Percentiles rank a stretch among this genome's conserved stretches.
These are phyloP conservation scores for Boletus sp. DNA, from an alignment of 768 basidiomycete genomes.

Conservation along the genomic window DNA sequence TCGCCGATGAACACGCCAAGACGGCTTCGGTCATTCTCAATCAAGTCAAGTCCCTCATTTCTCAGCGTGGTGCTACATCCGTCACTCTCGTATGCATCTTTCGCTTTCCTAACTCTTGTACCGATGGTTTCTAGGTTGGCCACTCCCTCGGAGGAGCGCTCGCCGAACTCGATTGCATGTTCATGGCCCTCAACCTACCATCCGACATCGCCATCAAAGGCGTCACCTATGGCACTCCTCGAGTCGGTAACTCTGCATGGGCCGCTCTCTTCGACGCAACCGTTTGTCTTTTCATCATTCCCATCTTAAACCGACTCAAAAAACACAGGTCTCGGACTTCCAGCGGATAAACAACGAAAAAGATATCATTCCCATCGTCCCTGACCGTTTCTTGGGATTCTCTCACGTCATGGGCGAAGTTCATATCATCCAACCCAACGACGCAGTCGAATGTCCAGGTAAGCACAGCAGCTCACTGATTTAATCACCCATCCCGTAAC, in stretches of 20 bases:
- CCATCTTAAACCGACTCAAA: background rate
- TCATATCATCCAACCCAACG: conserved; percentile 39
- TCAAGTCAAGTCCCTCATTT: conserved; percentile 42
- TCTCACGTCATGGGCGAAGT: conserved; percentile 39
- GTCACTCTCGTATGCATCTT: conserved; percentile 40
- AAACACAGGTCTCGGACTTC: conserved; percentile 26
- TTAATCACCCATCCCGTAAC: background rate
- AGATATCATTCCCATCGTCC: conserved; percentile 58
- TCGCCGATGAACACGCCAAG: conserved; percentile 47
- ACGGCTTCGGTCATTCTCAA: conserved; percentile 45
- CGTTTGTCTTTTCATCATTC: conserved; percentile 10
- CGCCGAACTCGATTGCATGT: conserved; percentile 50
- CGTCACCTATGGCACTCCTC: conserved; percentile 32
- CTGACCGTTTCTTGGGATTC: conserved; percentile 50
- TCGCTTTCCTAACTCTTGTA: background rate
- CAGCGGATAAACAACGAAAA: conserved; percentile 31
- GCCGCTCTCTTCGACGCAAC: conserved; percentile 28
- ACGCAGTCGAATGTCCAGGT: conserved; percentile 45
- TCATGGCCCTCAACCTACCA: conserved; percentile 48
- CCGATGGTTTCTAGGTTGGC: conserved; percentile 33
- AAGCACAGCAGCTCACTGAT: background rate
- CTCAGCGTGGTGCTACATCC: conserved; percentile 34
- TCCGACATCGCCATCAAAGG: conserved; percentile 32
- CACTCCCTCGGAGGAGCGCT: conserved; percentile 55
- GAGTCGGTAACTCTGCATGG: conserved; percentile 30